These are phyloP conservation scores for Hypoxylon sp. DNA, from an alignment of 2,329 filamentous ascomycete species.

Conservation along the genomic window DNA sequence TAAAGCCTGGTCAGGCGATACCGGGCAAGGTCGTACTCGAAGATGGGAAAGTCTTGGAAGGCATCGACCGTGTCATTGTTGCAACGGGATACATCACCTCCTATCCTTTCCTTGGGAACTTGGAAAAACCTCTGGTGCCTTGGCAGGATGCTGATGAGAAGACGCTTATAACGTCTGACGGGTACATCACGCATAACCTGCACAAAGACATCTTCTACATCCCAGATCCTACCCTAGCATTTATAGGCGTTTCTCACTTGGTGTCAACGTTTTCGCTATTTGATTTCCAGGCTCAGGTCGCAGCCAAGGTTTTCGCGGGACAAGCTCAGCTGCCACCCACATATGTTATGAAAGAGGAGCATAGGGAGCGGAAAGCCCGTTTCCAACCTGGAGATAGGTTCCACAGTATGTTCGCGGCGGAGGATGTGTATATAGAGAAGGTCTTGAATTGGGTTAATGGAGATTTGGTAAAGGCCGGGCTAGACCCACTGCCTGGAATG, in stretches of 20 bases:
- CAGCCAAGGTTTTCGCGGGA: slow-evolving; percentile 71
- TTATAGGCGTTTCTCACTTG: slow-evolving; percentile 76
- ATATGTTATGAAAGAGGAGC: slow-evolving; percentile 58
- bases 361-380: slow-evolving; percentile 50
- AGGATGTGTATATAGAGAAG: slow-evolving; percentile 55
- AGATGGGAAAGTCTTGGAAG: slow-evolving; percentile 66
- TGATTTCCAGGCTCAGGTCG: slow-evolving; percentile 76
- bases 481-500: slow-evolving; percentile 52
- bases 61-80: slow-evolving; percentile 74
- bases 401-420: slow-evolving; percentile 56
- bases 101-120: slow-evolving; percentile 73
- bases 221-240: slow-evolving; percentile 73
- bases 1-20: slow-evolving; percentile 56
- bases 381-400: slow-evolving; percentile 57
- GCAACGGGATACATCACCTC: slow-evolving; percentile 79
- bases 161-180: slow-evolving; percentile 73
- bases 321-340: slow-evolving; percentile 63
- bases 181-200: slow-evolving; percentile 75
- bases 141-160: slow-evolving; percentile 65
- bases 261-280: slow-evolving; percentile 78
- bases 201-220: slow-evolving; percentile 82
- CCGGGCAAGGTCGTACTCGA: slow-evolving; percentile 67
- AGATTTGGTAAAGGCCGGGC: slow-evolving; percentile 44
- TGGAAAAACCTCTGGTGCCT: slow-evolving; percentile 58
- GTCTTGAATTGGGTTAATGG: slow-evolving; percentile 52